Conservation (phyloP, 2,329 filamentous ascomycete genomes). For the Exophiala aquamarina region DNA sequence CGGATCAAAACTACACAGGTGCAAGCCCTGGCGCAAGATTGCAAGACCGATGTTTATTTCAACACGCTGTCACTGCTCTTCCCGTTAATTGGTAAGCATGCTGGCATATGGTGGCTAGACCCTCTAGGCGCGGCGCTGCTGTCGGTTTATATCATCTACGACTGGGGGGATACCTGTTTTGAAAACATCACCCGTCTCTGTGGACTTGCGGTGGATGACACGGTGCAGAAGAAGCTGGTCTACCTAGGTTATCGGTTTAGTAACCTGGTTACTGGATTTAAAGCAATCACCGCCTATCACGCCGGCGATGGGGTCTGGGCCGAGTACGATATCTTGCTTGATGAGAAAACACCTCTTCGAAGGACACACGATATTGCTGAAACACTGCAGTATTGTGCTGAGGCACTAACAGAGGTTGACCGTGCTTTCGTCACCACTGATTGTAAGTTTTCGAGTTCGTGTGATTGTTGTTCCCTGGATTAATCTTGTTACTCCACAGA, state of each 20-base stretch:
- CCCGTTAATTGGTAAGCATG: slow-evolving; percentile 59
- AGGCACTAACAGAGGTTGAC: slow-evolving; percentile 51
- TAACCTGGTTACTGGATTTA: slow-evolving; percentile 55
- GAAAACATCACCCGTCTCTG: slow-evolving; percentile 60
- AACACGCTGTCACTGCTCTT: slow-evolving; percentile 64
- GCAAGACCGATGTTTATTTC: slow-evolving; percentile 65
- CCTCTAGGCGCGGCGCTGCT: slow-evolving; percentile 61
- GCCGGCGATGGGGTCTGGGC: slow-evolving; percentile 64
- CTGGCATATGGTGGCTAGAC: slow-evolving; percentile 67
- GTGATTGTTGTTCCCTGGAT: not conserved
- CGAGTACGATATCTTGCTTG: slow-evolving; percentile 61
- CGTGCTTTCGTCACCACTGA: slow-evolving; percentile 54
- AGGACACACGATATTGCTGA: slow-evolving; percentile 61
- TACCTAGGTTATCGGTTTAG: slow-evolving; percentile 60
- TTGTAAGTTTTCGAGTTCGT: slow-evolving; percentile 36
- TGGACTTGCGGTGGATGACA: slow-evolving; percentile 55
- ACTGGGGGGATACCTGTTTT: slow-evolving; percentile 64
- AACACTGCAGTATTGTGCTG: slow-evolving; percentile 60
- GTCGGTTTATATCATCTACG: slow-evolving; percentile 67
- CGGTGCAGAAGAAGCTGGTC: slow-evolving; percentile 56
- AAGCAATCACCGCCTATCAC: slow-evolving; percentile 59
- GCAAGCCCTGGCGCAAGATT: slow-evolving; percentile 63
- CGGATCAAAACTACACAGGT: slow-evolving; percentile 64
- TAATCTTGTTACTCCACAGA: slow-evolving; percentile 8
- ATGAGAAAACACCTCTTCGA: slow-evolving; percentile 52